Percentiles rank a stretch among this genome's conserved stretches.
phyloP scores from a whole-genome alignment of 2,329 filamentous ascomycete genomes.

The Trichoderma koningiopsis region DNA sequence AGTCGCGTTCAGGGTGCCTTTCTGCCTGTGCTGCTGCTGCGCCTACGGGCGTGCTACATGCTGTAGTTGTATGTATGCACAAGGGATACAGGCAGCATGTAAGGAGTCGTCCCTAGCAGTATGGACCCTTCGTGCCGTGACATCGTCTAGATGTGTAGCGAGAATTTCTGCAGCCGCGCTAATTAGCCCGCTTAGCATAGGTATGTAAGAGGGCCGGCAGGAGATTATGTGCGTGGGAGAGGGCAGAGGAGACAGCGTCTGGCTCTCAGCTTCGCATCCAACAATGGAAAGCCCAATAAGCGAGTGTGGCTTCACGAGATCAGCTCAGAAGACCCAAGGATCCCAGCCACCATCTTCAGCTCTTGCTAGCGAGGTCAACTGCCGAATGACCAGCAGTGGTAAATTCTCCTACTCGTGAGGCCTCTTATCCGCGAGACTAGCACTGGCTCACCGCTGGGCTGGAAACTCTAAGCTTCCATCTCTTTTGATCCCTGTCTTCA shows the following conservation, averaged over 20 bases:
- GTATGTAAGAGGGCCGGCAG: neutral
- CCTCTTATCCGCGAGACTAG: constrained; percentile 23
- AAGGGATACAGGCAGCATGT: constrained; percentile 14
- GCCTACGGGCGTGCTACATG: neutral
- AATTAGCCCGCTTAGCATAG: neutral
- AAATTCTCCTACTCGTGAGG: constrained; percentile 22
- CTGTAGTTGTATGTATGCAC: constrained; percentile 14
- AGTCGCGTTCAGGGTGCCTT: constrained; percentile 15
- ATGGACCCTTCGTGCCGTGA: constrained; percentile 6
- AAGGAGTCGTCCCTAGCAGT: neutral
- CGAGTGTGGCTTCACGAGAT: constrained; percentile 9
- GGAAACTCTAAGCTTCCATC: constrained; percentile 16
- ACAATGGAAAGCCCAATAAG: constrained; percentile 12
- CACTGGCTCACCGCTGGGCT: constrained; percentile 25
- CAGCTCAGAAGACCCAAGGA: neutral
- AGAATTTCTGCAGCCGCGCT: constrained; percentile 17
- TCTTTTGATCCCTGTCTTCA: constrained; percentile 8
- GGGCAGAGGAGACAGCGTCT: neutral
- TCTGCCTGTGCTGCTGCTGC: constrained; percentile 17
- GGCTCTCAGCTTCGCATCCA: neutral
- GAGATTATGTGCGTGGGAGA: neutral
- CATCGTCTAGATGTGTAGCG: constrained; percentile 8
- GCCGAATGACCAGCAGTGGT: constrained; percentile 15
- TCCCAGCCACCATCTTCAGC: neutral
- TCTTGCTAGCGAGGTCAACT: constrained; percentile 15